Evolutionary conservation across 495 filamentous ascomycete genomes (phyloP).

Genomic region (Pyrenula aspistea): DNA sequence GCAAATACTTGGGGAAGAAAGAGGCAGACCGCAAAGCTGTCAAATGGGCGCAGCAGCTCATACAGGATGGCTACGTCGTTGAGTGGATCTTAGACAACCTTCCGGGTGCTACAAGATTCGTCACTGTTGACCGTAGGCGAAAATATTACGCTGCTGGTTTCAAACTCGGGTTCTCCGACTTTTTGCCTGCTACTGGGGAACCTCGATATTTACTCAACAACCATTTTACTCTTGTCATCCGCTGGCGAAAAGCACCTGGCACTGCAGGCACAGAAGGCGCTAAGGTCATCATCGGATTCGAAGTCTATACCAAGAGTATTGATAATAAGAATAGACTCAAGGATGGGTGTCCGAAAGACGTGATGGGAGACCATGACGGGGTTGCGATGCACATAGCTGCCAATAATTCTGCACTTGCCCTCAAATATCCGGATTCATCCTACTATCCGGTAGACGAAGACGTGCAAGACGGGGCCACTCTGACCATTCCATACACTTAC

Average conservation of each 20-base stretch:
- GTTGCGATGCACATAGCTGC: constrained; percentile 58
- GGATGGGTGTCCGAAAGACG: constrained; percentile 53
- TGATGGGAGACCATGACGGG: constrained; percentile 46
- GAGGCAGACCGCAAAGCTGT: constrained; percentile 54
- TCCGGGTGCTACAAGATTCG: constrained; percentile 85
- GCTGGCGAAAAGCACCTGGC: constrained; percentile 66
- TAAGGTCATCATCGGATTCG: constrained; percentile 83
- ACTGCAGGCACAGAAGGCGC: constrained; percentile 54
- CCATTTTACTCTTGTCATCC: constrained; percentile 79
- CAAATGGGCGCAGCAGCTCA: constrained; percentile 59
- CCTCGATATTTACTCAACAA: constrained; percentile 79
- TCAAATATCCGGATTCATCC: constrained; percentile 46
- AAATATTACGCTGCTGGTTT: constrained; percentile 96
- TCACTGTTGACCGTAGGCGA: constrained; percentile 74
- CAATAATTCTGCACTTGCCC: constrained; percentile 42
- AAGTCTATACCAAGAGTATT: constrained; percentile 85
- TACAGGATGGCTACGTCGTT: constrained; percentile 73
- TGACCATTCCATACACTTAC: constrained; percentile 82
- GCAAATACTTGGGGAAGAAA: constrained; percentile 61
- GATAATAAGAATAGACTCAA: constrained; percentile 45
- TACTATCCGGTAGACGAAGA: constrained; percentile 43
- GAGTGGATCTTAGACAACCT: constrained; percentile 98
- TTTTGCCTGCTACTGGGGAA: constrained; percentile 43
- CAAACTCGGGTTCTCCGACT: constrained; percentile 75
- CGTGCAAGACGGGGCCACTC: constrained; percentile 52